Base-by-base conservation (phyloP, 805 yeast genomes). In the Blastobotrys robertii region DNA sequence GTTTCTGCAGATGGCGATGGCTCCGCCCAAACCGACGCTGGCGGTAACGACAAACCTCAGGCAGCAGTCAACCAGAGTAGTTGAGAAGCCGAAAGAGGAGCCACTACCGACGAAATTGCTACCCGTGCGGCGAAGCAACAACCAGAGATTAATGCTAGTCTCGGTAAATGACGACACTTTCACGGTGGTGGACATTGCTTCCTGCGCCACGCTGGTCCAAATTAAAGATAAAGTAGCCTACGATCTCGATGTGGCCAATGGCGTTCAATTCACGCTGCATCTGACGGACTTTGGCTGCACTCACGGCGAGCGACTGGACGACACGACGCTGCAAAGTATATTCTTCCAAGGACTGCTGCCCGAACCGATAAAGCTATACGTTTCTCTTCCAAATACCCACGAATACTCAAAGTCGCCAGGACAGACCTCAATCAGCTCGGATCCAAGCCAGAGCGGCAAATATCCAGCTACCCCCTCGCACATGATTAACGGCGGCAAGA, bases 401-500 rank as follows among this genome's bases (percentile, higher is more conserved):
- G 37, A 39, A 15, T n/a, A 43, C 30, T 36, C 51, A 22, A 41
- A 34, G 29, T 42, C 51, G 12, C 53, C 42, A 22, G 49, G 46
- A 3, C 42, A 43, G 10, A 22, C 19, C 10, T 41, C 44, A 14
- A 22, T 42, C 11, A 44, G 43, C 19, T 44, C 19, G 37, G 43
- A n/a, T 33, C 35, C 29, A 22, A 38, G 13, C 34, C 25, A 16
- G 31, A 34, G 25, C 13, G 28, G 9, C 12, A 53, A 63, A 25
- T 78, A 76, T 51, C 84, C 80, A 14, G 72, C 75, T 10, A 82
- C 90, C 0, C 92, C 92, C 1, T 80, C 79, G 49, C 76, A 81
- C 51, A 60, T 79, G 43, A 65, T 79, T 29, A 77, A 73, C 42
- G 62, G 64, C 25, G 74, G 68, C 14, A 58, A 61, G 11, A 62